Evolutionary conservation across 75 land plant genomes (phyloP).

Genomic region (Cunninghamia lanceolata): DNA sequence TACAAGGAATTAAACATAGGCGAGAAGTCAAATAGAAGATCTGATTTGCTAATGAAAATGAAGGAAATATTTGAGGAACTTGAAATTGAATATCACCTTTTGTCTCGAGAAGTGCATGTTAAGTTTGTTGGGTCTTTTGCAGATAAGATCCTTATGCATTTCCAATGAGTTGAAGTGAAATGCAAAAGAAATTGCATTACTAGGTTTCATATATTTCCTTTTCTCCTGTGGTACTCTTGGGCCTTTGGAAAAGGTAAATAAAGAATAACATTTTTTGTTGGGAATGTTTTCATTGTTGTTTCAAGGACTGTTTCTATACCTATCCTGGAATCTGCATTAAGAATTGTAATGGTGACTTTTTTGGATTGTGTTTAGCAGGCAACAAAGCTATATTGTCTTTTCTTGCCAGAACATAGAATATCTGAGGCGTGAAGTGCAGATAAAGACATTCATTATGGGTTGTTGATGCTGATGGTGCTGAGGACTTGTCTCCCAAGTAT

Average conservation of each 20-base stretch:
- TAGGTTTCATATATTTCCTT: too few species aligned
- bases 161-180: too few species aligned
- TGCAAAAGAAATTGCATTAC: too few species aligned
- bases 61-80: constrained; percentile 56
- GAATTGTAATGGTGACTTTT: too few species aligned
- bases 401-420: constrained; percentile 23
- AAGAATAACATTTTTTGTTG: too few species aligned
- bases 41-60: constrained; percentile 56
- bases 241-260: too few species aligned
- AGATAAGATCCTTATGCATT: too few species aligned
- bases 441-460: constrained; percentile 34
- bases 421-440: constrained; percentile 31
- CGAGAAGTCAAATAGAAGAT: constrained; percentile 58
- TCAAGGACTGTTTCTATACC: too few species aligned
- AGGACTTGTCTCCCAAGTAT: constrained; percentile 39
- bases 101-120: constrained; percentile 54
- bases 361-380: constrained; percentile 18
- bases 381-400: constrained; percentile 28
- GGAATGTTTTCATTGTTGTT: not conserved
- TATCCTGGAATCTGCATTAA: too few species aligned
- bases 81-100: constrained; percentile 45
- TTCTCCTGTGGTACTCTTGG: too few species aligned
- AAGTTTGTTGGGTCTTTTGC: constrained; percentile 15
- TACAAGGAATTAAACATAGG: constrained; percentile 67
- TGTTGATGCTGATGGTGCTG: constrained; percentile 29